A percentile compares a stretch with the other conserved stretches of the same genome.
phyloP scores from a whole-genome alignment of 805 yeast species.

The Brettanomyces naardenensis region DNA sequence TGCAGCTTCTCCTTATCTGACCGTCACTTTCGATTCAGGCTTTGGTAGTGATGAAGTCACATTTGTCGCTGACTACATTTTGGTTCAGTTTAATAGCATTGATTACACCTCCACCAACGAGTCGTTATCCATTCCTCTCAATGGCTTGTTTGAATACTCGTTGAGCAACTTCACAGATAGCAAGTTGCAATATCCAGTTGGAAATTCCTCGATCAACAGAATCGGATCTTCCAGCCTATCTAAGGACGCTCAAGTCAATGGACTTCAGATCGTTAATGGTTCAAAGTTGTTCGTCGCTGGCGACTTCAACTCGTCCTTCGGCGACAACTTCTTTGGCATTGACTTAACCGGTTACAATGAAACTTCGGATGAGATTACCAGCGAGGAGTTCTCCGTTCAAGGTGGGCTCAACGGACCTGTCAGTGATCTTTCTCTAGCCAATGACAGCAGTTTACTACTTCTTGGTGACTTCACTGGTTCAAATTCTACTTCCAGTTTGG shows the following conservation, averaged over 20 bases:
- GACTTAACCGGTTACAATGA: conserved; percentile 18
- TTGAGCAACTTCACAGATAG: conserved; percentile 49
- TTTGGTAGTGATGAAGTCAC: conserved; percentile 30
- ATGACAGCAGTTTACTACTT: conserved; percentile 30
- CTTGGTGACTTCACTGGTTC: conserved; percentile 31
- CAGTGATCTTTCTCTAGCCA: conserved; percentile 17
- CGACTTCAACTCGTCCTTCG: conserved; percentile 30
- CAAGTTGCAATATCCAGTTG: conserved; percentile 26
- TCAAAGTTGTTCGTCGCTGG: conserved; percentile 41
- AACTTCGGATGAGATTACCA: conserved; percentile 7
- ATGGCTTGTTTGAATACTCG: conserved; percentile 81
- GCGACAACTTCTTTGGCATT: conserved; percentile 31
- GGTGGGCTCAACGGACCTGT: conserved; percentile 37
- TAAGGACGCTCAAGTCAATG: conserved; percentile 31
- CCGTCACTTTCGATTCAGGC: conserved; percentile 30
- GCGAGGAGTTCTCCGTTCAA: conserved; percentile 10
- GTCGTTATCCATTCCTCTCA: conserved; percentile 31
- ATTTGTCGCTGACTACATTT: conserved; percentile 60
- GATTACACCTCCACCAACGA: conserved; percentile 3
- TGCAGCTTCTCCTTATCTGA: conserved; percentile 31
- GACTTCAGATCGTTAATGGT: conserved; percentile 23
- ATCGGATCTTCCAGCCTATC: conserved; percentile 30
- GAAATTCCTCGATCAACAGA: conserved; percentile 39
- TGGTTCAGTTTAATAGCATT: conserved; percentile 9
- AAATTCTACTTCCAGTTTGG: conserved; percentile 25